Conservation (phyloP, 306 rosid species). For the Adenanthera pavonina region DNA sequence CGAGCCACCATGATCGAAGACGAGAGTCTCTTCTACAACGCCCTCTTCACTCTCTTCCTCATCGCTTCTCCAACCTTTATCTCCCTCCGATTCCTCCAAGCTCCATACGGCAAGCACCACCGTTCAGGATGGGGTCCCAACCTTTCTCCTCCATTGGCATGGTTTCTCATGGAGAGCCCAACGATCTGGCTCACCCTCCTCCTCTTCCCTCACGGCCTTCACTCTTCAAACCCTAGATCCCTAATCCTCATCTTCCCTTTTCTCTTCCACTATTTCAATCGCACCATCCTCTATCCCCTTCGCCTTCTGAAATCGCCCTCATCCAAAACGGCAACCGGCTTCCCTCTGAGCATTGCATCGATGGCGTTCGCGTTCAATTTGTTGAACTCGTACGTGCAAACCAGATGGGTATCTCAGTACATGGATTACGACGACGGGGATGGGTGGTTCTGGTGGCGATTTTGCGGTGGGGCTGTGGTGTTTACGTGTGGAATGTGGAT, state of each 20-base stretch:
- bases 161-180: conserved; percentile 92
- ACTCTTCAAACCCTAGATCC: conserved; percentile 61
- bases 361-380: conserved; percentile 63
- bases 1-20: conserved; percentile 39
- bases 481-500: conserved; percentile 64
- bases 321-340: conserved; percentile 32
- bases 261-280: conserved; percentile 73
- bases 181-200: conserved; percentile 74
- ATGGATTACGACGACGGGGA: conserved; percentile 40
- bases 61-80: conserved; percentile 68
- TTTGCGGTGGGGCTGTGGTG: conserved; percentile 46
- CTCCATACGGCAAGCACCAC: conserved; percentile 85
- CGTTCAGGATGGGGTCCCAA: conserved; percentile 85
- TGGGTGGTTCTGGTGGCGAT: conserved; percentile 59
- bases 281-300: conserved; percentile 72
- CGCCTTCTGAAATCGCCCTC: conserved; percentile 39
- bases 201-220: conserved; percentile 65
- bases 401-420: conserved; percentile 71
- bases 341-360: conserved; percentile 61
- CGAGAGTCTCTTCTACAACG: conserved; percentile 43
- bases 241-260: conserved; percentile 60
- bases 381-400: conserved; percentile 70
- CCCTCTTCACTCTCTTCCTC: conserved; percentile 55
- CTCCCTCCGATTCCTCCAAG: conserved; percentile 68
- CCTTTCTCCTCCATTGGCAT: conserved; percentile 69